phyloP scores from a whole-genome alignment of 73 alveolate species.

The Paramecium sexaurelia region DNA sequence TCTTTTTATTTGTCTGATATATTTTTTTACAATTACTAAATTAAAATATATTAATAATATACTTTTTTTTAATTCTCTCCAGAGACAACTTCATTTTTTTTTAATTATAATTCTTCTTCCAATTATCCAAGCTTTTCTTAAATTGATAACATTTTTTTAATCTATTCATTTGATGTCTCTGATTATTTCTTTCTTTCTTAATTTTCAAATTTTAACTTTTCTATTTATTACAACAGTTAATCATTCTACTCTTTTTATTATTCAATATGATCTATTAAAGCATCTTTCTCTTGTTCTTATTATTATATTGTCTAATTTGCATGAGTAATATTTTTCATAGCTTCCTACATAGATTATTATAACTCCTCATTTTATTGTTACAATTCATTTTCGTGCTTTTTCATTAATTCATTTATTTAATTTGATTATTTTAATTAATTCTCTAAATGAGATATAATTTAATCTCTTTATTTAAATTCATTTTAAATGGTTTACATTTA shows the following conservation, averaged over 20 bases:
- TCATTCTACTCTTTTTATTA: not conserved
- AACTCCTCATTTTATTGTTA: slow-evolving; percentile 15
- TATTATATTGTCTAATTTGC: not conserved
- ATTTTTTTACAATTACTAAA: not conserved
- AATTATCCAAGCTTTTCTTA: not conserved
- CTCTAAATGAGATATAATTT: slow-evolving; percentile 9
- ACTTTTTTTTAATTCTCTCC: slow-evolving; percentile 23
- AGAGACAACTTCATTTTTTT: not conserved
- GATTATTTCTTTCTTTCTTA: not conserved
- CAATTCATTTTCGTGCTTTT: slow-evolving; percentile 34
- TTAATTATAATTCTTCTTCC: not conserved
- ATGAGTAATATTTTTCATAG: not conserved
- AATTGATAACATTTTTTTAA: not conserved
- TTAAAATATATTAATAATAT: not conserved
- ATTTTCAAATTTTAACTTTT: not conserved
- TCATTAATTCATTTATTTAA: slow-evolving; percentile 32
- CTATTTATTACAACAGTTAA: not conserved
- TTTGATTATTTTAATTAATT: not conserved
- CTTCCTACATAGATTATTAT: slow-evolving; percentile 14
- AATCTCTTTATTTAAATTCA: slow-evolving; percentile 37
- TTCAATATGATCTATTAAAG: slow-evolving; percentile 1
- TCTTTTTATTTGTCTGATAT: slow-evolving; percentile 22
- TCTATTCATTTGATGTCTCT: not conserved
- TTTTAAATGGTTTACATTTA: slow-evolving; percentile 32
- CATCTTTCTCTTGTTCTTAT: slow-evolving; percentile 14